Conservation (phyloP, 371 early-diverging fungal species). For the Syncephalis plumigaleata region DNA sequence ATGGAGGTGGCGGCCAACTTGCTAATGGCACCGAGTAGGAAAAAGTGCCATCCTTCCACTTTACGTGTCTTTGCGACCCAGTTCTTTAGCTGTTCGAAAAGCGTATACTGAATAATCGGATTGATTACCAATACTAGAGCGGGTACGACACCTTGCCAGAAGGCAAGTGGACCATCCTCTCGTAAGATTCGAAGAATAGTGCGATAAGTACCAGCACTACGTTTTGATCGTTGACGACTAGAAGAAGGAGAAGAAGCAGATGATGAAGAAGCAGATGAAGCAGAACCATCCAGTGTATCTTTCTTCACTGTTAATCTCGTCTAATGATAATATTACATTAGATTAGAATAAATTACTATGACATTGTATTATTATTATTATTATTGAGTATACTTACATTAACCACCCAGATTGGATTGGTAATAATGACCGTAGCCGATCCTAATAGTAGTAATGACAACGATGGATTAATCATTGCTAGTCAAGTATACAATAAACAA, state of each 20-base stretch:
- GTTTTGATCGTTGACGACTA: constrained; percentile 12
- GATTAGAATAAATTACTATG: neutral
- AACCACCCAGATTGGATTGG: constrained; percentile 96
- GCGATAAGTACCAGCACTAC: constrained; percentile 21
- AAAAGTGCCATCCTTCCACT: constrained; percentile 74
- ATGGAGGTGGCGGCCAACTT: constrained; percentile 87
- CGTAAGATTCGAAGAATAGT: constrained; percentile 50
- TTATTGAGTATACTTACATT: constrained; percentile 37
- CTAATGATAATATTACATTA: too few relatives aligned
- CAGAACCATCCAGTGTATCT: constrained; percentile 20
- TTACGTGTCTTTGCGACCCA: constrained; percentile 26
- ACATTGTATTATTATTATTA: neutral
- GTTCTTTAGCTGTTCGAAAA: constrained; percentile 83
- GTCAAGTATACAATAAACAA: neutral
- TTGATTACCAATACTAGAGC: constrained; percentile 93
- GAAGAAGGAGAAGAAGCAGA: too few relatives aligned
- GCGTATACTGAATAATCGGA: constrained; percentile 95
- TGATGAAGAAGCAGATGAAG: constrained; percentile 1
- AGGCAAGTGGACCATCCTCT: constrained; percentile 67
- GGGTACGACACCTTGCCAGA: constrained; percentile 80
- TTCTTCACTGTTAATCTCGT: constrained; percentile 47
- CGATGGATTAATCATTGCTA: neutral
- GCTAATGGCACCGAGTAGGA: constrained; percentile 82
- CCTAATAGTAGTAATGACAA: constrained; percentile 12
- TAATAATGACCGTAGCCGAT: constrained; percentile 65